These are phyloP conservation scores for Metschnikowia corniflorae DNA, from an alignment of 805 yeast genomes.

Conservation along the genomic window DNA sequence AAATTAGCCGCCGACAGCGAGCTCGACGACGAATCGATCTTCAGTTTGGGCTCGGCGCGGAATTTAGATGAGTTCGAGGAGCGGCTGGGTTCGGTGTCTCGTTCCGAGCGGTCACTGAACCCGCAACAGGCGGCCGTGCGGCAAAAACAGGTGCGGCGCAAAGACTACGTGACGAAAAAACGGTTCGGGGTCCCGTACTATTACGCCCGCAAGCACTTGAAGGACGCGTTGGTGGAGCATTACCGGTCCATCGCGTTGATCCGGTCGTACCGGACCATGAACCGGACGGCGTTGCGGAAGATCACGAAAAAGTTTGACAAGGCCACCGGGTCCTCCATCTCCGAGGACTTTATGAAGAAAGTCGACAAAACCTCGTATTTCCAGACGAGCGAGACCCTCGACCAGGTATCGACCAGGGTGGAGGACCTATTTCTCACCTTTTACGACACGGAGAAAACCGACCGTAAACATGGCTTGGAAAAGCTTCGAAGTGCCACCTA, in stretches of 20 bases:
- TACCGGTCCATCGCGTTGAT: conserved; percentile 70
- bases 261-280: conserved; percentile 67
- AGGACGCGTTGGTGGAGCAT: conserved; percentile 65
- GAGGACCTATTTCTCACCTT: conserved; percentile 65
- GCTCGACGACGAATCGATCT: conserved; percentile 10
- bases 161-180: conserved; percentile 47
- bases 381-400: conserved; percentile 62
- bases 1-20: conserved; percentile 7
- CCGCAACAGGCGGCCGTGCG: background rate
- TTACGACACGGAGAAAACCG: conserved; percentile 49
- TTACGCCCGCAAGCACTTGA: conserved; percentile 63
- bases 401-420: conserved; percentile 54
- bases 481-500: conserved; percentile 49
- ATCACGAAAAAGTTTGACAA: conserved; percentile 90
- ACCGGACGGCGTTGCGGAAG: conserved; percentile 86
- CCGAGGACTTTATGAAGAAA: conserved; percentile 51
- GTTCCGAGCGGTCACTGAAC: background rate
- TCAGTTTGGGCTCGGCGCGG: conserved; percentile 4
- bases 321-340: conserved; percentile 44
- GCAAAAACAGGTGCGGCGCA: conserved; percentile 24
- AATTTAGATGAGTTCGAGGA: conserved; percentile 1
- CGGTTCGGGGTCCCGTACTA: conserved; percentile 51
- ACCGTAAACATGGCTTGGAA: conserved; percentile 68
- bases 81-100: background rate
- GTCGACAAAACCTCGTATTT: conserved; percentile 54